Conservation (phyloP, 257 asterid species). For the Solanum clarkiae region DNA sequence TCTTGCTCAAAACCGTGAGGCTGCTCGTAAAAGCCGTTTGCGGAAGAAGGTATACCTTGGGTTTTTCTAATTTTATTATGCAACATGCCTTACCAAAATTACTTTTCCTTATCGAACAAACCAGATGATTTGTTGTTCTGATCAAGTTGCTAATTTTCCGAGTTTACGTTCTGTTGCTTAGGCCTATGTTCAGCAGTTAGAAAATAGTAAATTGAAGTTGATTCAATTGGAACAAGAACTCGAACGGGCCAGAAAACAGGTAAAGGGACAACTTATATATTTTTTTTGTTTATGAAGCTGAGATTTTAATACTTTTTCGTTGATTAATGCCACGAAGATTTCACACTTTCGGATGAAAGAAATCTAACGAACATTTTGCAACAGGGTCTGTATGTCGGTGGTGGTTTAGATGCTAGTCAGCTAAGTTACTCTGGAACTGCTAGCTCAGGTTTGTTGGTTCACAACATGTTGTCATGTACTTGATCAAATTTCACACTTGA, state of each 20-base stretch:
- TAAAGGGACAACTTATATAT: conserved; percentile 1
- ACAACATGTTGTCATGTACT: neutral
- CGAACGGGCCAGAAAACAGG: conserved; percentile 64
- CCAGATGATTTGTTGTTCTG: neutral
- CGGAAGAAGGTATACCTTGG: conserved; percentile 48
- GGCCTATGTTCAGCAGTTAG: conserved; percentile 97
- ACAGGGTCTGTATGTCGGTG: conserved; percentile 51
- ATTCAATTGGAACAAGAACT: conserved; percentile 88
- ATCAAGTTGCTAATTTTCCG: neutral
- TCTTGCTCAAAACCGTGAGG: conserved; percentile 96
- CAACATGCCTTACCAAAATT: neutral
- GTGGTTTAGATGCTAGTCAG: conserved; percentile 53
- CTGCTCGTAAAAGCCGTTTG: conserved; percentile 94
- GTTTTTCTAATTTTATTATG: neutral
- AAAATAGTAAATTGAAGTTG: conserved; percentile 60
- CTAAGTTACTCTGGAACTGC: conserved; percentile 39
- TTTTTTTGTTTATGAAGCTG: neutral
- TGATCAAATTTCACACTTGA: neutral
- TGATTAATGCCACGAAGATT: neutral
- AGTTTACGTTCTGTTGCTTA: conserved; percentile 1
- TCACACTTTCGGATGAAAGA: neutral
- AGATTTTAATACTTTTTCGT: neutral
- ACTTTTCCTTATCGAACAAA: neutral
- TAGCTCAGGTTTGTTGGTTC: conserved; percentile 49
- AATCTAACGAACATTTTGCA: conserved; percentile 9